A percentile compares a stretch with the other conserved stretches of the same genome.
phyloP scores from a whole-genome alignment of 75 land plant species.

The Gnetum montanum region DNA sequence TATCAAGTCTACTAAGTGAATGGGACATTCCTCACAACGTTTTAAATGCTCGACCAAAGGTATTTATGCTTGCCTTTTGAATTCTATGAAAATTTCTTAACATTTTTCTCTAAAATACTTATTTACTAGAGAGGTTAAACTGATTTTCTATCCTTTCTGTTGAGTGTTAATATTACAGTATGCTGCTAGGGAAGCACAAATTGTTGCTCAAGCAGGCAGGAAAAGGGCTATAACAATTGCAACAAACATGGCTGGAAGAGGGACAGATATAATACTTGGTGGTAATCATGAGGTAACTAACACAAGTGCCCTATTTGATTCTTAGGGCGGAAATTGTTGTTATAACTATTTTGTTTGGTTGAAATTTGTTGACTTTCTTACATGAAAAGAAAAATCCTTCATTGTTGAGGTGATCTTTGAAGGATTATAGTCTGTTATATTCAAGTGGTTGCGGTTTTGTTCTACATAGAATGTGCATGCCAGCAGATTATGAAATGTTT shows the following conservation, averaged over 20 bases:
- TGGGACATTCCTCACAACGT: conserved; percentile 89
- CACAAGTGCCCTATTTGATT: not conserved
- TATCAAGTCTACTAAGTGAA: conserved; percentile 74
- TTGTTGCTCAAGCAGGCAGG: conserved; percentile 94
- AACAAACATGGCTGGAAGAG: conserved; percentile 99
- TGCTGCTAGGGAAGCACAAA: conserved; percentile 97
- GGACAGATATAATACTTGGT: conserved; percentile 96
- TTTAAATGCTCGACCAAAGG: conserved; percentile 97
- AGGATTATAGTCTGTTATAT: too few species aligned
- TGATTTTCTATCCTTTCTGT: not conserved
- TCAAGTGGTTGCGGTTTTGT: too few species aligned
- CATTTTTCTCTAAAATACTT: too few species aligned
- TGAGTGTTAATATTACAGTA: conserved; percentile 35
- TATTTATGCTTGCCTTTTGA: conserved; percentile 12
- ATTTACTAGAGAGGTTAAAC: too few species aligned
- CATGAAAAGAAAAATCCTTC: too few species aligned
- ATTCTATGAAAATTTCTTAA: not conserved
- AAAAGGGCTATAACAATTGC: conserved; percentile 90
- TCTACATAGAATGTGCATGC: too few species aligned
- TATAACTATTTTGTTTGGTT: too few species aligned
- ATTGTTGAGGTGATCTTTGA: too few species aligned
- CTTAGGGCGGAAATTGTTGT: not conserved
- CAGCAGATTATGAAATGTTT: too few species aligned
- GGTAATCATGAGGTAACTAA: conserved; percentile 82
- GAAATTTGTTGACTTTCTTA: too few species aligned